These are phyloP conservation scores for Durusdinium trenchii DNA, from an alignment of 73 alveolate genomes.

Conservation along the genomic window DNA sequence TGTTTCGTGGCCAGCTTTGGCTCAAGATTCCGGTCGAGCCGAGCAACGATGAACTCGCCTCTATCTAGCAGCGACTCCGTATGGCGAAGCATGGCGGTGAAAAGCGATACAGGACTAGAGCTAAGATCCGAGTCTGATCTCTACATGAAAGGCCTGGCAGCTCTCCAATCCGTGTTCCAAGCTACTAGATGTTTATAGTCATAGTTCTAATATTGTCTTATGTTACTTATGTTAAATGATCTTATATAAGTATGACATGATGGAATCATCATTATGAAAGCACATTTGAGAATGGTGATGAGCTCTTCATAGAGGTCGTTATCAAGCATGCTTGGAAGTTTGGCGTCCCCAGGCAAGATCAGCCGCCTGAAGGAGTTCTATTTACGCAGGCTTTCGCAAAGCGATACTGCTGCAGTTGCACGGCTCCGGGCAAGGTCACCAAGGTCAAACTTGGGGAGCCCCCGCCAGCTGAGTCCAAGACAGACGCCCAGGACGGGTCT, in stretches of 20 bases:
- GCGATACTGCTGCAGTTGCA: conserved; percentile 68
- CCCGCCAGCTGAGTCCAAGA: conserved; percentile 46
- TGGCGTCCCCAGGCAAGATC: conserved; percentile 16
- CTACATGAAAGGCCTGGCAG: conserved; percentile 11
- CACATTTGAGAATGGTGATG: no score
- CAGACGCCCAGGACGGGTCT: conserved; percentile 48
- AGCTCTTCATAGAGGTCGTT: no score
- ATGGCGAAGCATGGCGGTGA: conserved; percentile 12
- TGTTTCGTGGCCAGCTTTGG: neutral
- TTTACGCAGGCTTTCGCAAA: conserved; percentile 83
- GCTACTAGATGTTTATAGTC: no score
- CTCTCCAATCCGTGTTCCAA: no score
- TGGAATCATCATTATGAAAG: no score
- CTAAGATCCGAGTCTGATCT: neutral
- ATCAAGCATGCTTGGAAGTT: no score
- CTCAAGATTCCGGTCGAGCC: neutral
- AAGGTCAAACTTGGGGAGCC: neutral
- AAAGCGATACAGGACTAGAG: conserved; percentile 40
- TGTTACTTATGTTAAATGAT: no score
- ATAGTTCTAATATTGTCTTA: no score
- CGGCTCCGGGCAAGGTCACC: conserved; percentile 76
- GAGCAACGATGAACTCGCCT: conserved; percentile 60
- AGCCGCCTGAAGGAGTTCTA: conserved; percentile 86
- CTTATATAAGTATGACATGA: no score
- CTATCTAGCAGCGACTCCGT: conserved; percentile 64